Percentiles rank a stretch among this genome's conserved stretches.
These are phyloP conservation scores for Aureobasidium sp. DNA, from an alignment of 2,329 filamentous ascomycete species.

Conservation along the genomic window DNA sequence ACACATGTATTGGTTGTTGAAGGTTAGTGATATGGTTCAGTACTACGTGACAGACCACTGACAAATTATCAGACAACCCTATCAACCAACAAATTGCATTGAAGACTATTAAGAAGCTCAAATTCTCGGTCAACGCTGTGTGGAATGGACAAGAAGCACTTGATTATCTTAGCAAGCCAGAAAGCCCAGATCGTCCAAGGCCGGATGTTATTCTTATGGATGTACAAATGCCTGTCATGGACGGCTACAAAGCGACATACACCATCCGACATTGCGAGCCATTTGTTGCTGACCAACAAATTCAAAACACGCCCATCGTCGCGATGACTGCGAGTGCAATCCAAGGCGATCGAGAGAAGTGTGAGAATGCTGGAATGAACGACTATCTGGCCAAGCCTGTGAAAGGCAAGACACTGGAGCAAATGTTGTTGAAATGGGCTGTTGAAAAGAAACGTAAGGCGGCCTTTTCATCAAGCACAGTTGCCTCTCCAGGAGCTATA, in stretches of 20 bases:
- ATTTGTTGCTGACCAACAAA: slow-evolving; percentile 50
- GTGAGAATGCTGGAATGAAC: slow-evolving; percentile 67
- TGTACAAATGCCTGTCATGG: slow-evolving; percentile 52
- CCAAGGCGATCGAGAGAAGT: slow-evolving; percentile 69
- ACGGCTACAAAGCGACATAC: slow-evolving; percentile 71
- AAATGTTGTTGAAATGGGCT: slow-evolving; percentile 65
- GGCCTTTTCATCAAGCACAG: neutral
- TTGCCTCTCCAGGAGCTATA: neutral
- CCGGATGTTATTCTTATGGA: slow-evolving; percentile 63
- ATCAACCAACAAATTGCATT: slow-evolving; percentile 72
- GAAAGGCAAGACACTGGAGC: slow-evolving; percentile 59
- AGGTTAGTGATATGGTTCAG: slow-evolving; percentile 54
- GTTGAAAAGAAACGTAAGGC: slow-evolving; percentile 35
- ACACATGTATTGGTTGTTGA: slow-evolving; percentile 71
- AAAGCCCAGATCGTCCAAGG: slow-evolving; percentile 42
- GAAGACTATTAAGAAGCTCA: slow-evolving; percentile 66
- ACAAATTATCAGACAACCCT: slow-evolving; percentile 24
- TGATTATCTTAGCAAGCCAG: slow-evolving; percentile 56
- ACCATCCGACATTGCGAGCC: slow-evolving; percentile 61
- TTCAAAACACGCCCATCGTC: slow-evolving; percentile 62
- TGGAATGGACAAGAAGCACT: slow-evolving; percentile 76
- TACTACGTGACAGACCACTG: neutral
- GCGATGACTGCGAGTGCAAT: slow-evolving; percentile 79
- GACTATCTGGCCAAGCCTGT: slow-evolving; percentile 68
- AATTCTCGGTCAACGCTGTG: slow-evolving; percentile 62